Base-by-base conservation (phyloP, 1,139 yeast species). In the Arxiozyma heterogenica region DNA sequence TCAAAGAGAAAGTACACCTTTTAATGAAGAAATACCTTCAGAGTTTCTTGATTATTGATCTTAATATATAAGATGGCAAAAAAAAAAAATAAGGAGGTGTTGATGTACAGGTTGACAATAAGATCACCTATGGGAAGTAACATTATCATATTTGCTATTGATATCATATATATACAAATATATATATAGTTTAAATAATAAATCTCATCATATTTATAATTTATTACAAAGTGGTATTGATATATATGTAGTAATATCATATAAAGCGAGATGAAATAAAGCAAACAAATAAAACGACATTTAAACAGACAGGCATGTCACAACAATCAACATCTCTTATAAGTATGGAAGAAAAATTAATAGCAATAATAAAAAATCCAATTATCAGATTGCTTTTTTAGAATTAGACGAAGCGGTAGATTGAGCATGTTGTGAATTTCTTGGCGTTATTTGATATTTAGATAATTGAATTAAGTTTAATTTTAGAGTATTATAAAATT, bases 401-500 rank as follows among this genome's bases (percentile, higher is more conserved):
- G 27, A 20, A 21, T 45, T 21, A 34, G 51, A 30, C 2, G 51
- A 22, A 42, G 54, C 17, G 4, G 45, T 44, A 22, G 51, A 45
- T 11, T 46, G 41, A 6, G 51, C 48, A 4, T 53, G 34, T 8
- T 42, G 41, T 38, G 62, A 51, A 30, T 55, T 15, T 30, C n/a
- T 46, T 46, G 49, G 58, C 23, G 64, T 51, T n/a, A 62, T 47
- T 50, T 59, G 64, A 53, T 55, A 57, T 21, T 57, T 58, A 12
- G 67, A 62, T 4, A 64, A 17, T 46, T 56, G 54, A 44, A 64
- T 54, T 51, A 64, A 50, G 21, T 57, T 44, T 11, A 51, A 68
- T 75, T 86, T 88, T 64, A 77, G 61, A 54, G 74, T 71, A 55
- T 78, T 70, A 94, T 96, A 89, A 51, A 64, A 72, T 57, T 77